phyloP scores from a whole-genome alignment of 176 grass and related monocot genomes.

The Oryza longistaminata region DNA sequence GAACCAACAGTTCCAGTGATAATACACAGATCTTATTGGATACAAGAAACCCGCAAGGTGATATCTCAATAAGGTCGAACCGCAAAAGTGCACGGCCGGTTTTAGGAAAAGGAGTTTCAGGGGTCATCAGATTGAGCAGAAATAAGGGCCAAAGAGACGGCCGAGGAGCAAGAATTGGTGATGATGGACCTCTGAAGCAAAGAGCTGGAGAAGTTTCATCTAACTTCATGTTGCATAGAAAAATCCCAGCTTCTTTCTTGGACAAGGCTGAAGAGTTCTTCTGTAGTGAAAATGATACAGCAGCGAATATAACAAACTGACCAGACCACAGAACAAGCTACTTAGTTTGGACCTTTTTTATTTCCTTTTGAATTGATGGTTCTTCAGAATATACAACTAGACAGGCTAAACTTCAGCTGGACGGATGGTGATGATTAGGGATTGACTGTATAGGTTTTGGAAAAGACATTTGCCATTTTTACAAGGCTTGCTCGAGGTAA shows the following conservation, averaged over 20 bases:
- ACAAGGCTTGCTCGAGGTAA: neutral
- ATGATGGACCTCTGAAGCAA: conserved; percentile 71
- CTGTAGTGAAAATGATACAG: conserved; percentile 44
- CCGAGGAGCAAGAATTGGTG: conserved; percentile 54
- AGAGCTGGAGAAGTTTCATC: conserved; percentile 61
- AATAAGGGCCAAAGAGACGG: conserved; percentile 69
- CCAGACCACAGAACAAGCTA: conserved; percentile 1
- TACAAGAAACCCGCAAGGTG: conserved; percentile 53
- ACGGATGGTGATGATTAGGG: neutral
- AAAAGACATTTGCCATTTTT: neutral
- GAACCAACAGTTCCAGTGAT: conserved; percentile 50
- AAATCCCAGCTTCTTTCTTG: conserved; percentile 84
- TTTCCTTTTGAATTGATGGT: conserved; percentile 17
- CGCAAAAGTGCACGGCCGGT: conserved; percentile 55
- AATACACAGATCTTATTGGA: conserved; percentile 46
- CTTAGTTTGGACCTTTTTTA: neutral
- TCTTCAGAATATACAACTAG: neutral
- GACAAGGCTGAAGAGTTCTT: conserved; percentile 92
- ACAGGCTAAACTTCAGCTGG: neutral
- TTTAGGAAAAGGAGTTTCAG: conserved; percentile 57
- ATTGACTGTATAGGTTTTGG: conserved; percentile 14
- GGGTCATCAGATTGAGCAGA: conserved; percentile 55
- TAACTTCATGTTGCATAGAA: conserved; percentile 79
- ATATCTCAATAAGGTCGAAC: conserved; percentile 55
- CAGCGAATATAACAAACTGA: conserved; percentile 1